Conservation (phyloP, 2,329 filamentous ascomycete genomes). For the Fusarium burgessii region DNA sequence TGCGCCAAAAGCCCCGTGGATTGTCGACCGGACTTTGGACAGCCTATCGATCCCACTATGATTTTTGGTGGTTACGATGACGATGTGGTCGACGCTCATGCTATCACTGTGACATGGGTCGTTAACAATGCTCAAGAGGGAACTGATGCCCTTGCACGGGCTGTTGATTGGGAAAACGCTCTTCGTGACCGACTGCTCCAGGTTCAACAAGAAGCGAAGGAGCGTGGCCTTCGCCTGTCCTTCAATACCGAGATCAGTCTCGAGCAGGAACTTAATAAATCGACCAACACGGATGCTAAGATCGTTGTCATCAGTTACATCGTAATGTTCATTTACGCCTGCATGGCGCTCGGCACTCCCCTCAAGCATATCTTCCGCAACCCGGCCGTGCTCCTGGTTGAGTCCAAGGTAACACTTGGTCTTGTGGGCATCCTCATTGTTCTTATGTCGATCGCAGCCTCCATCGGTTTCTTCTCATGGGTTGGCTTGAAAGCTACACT, state of each 20-base stretch:
- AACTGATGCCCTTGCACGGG: slow-evolving; percentile 74
- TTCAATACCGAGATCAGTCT: slow-evolving; percentile 97
- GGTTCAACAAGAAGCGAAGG: slow-evolving; percentile 82
- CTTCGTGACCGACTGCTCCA: slow-evolving; percentile 79
- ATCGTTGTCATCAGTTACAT: slow-evolving; percentile 97
- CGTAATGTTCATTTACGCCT: slow-evolving; percentile 99
- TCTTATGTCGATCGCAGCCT: slow-evolving; percentile 95
- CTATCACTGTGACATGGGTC: slow-evolving; percentile 94
- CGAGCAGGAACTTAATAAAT: slow-evolving; percentile 96
- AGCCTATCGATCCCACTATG: slow-evolving; percentile 87
- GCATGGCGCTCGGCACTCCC: slow-evolving; percentile 89
- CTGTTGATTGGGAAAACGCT: slow-evolving; percentile 90
- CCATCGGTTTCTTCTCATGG: slow-evolving; percentile 94
- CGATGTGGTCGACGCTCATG: slow-evolving; percentile 77
- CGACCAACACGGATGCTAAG: slow-evolving; percentile 97
- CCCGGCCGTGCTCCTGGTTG: slow-evolving; percentile 85
- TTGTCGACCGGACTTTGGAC: slow-evolving; percentile 89
- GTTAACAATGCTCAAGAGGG: slow-evolving; percentile 87
- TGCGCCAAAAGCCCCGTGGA: slow-evolving; percentile 85
- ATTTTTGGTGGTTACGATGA: slow-evolving; percentile 84
- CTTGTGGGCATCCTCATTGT: slow-evolving; percentile 95
- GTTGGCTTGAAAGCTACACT: slow-evolving; percentile 92
- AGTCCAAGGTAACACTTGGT: slow-evolving; percentile 97
- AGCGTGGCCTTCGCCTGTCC: slow-evolving; percentile 85
- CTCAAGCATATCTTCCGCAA: slow-evolving; percentile 82